Evolutionary conservation across 192 early-diverging fungal species (phyloP), one percentile per base, ranked within the genome.

Genomic region (Umbelopsis sp.): DNA sequence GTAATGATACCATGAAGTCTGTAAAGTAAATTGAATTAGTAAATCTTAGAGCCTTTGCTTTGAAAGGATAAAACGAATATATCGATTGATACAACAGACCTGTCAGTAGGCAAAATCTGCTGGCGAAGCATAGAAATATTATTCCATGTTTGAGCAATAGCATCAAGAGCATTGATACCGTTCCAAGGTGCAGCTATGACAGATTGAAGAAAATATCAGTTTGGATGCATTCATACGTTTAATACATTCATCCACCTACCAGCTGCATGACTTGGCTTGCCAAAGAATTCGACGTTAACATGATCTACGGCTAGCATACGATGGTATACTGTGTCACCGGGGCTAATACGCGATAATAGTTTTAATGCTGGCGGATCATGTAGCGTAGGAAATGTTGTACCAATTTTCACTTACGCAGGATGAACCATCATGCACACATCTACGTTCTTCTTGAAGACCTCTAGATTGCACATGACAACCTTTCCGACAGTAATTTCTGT

Each of bases 361-460:
- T 43, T 62, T 29, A 7, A 6, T 49, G n/a, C 25, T 16, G 4
- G n/a, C 47, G 6, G 14, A 21, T 49, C 16, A 49, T 49, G n/a
- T n/a, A n/a, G n/a, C n/a, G n/a, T 17, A 21, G 10, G 16, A 21
- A 17, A 4, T 16, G 10, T 2, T 9, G 20, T 16, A 50, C 21
- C 65, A 20, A 54, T 73, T n/a, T 75, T 65, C 4, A 70, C 71
- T 70, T 77, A 84, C 74, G 86, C 74, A 22, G 94, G 93, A 80
- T 96, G 94, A 43, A 89, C 74, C 93, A 96, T 96, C 81, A 96
- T 74, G 69, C 91, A 87, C 10, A 90, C 76, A 69, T 93, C 92
- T 32, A 87, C 73, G 45, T 76, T 75, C 71, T 84, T 84, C 31
- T 91, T 82, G 80, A 94, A 94, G 5, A 89, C 89, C 2, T 91